These are phyloP conservation scores for Neoboletus brunneissimus DNA, from an alignment of 768 basidiomycete species.

Conservation along the genomic window DNA sequence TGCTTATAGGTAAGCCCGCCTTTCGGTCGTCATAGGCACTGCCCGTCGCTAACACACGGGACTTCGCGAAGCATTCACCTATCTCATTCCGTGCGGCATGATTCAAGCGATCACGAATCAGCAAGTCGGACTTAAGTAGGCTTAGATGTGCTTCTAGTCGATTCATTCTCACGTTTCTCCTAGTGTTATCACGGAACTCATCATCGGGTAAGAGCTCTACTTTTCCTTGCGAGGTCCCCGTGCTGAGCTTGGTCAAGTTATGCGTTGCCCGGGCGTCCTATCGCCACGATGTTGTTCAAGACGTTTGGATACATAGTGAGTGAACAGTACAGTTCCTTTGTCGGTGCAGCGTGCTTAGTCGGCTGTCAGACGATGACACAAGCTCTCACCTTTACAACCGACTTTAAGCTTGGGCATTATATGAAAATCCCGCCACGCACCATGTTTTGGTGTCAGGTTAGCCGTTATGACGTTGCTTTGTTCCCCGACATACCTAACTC, in stretches of 20 bases:
- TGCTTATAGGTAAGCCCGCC: slow-evolving; percentile 44
- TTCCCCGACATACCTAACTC: not conserved
- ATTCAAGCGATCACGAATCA: slow-evolving; percentile 77
- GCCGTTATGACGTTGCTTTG: not conserved
- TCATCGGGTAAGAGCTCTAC: slow-evolving; percentile 50
- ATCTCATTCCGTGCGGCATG: slow-evolving; percentile 54
- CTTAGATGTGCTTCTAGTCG: not conserved
- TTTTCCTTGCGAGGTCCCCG: not conserved
- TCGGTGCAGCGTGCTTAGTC: not conserved
- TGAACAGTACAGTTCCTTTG: not conserved
- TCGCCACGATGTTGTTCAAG: slow-evolving; percentile 88
- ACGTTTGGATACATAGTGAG: slow-evolving; percentile 69
- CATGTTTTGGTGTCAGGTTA: slow-evolving; percentile 71
- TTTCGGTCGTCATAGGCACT: not conserved
- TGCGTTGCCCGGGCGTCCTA: slow-evolving; percentile 68
- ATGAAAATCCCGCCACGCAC: slow-evolving; percentile 58
- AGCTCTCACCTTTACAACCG: slow-evolving; percentile 65
- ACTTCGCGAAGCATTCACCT: slow-evolving; percentile 35
- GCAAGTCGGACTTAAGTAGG: slow-evolving; percentile 63
- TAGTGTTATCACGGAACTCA: slow-evolving; percentile 73
- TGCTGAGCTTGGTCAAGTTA: slow-evolving; percentile 37
- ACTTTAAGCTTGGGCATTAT: slow-evolving; percentile 80
- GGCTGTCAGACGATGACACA: slow-evolving; percentile 29
- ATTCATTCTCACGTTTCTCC: not conserved
- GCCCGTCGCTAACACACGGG: not conserved